Conservation (phyloP, 495 filamentous ascomycete genomes). For the Alectoria sarmentosa region DNA sequence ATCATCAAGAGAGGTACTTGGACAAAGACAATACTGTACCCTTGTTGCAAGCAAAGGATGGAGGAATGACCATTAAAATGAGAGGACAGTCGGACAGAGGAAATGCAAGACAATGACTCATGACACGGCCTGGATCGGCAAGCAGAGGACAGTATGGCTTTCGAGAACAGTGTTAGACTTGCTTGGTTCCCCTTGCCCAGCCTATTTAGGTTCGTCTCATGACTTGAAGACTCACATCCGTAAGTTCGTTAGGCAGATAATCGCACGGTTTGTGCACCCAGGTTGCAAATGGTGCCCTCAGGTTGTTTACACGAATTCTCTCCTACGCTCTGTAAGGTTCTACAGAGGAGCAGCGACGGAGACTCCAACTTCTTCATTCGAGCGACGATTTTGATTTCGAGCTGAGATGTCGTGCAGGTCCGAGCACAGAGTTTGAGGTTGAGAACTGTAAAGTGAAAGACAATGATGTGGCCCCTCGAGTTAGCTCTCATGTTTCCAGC, state of each 20-base stretch:
- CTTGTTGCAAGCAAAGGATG: neutral
- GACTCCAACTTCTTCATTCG: no score
- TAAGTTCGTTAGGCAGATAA: neutral
- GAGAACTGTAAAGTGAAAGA: neutral
- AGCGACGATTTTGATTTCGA: neutral
- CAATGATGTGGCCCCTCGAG: neutral
- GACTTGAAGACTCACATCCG: neutral
- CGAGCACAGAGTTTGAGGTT: neutral
- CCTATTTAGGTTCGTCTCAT: neutral
- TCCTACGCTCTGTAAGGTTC: neutral
- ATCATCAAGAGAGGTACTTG: neutral
- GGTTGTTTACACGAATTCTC: neutral
- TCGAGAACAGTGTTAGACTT: neutral
- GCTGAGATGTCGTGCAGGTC: neutral
- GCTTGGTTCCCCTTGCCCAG: neutral
- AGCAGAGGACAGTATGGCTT: neutral
- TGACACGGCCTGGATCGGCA: neutral
- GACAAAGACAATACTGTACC: neutral
- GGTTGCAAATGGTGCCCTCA: neutral
- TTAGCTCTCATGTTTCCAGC: neutral
- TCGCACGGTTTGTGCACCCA: neutral
- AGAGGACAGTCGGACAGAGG: neutral
- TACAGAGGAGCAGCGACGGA: no score
- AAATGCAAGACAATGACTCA: neutral
- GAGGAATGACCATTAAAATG: neutral